Percentiles rank a stretch among this genome's conserved stretches.
phyloP scores from a whole-genome alignment of 2,329 filamentous ascomycete species.

The Intubia oerlemansii region DNA sequence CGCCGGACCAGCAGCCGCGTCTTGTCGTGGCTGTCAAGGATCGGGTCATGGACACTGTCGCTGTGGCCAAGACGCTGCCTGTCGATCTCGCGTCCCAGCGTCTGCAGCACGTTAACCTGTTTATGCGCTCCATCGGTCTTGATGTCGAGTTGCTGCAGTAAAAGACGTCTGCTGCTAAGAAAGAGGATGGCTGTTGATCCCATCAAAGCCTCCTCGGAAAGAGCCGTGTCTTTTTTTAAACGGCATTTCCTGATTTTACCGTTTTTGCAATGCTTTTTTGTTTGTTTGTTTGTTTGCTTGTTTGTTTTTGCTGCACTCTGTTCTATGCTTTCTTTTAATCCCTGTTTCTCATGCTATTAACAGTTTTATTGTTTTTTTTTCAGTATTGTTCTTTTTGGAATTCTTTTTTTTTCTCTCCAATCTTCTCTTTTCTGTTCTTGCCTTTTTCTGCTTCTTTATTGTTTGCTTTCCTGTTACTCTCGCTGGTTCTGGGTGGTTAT shows the following conservation, averaged over 20 bases:
- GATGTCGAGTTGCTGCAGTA: constrained; percentile 57
- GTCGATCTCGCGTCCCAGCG: constrained; percentile 67
- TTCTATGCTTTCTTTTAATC: too few relatives aligned
- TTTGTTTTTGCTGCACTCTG: neutral
- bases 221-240: constrained; percentile 6
- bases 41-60: constrained; percentile 86
- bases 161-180: neutral
- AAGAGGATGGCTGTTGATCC: neutral
- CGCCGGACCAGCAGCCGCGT: constrained; percentile 83
- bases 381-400: neutral
- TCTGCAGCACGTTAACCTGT: constrained; percentile 83
- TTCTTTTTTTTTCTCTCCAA: neutral
- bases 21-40: constrained; percentile 94
- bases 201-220: constrained; percentile 2
- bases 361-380: too few relatives aligned
- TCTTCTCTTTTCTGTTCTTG: neutral
- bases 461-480: neutral
- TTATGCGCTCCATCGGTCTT: constrained; percentile 96
- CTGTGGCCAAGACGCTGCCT: constrained; percentile 72
- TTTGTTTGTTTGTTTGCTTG: too few relatives aligned
- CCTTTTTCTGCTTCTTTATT: neutral
- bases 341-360: too few relatives aligned
- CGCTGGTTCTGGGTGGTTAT: too few relatives aligned
- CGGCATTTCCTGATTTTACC: constrained; percentile 5
- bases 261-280: constrained; percentile 1